Evolutionary conservation across 148 eudicot species (phyloP).

Genomic region (Bassia scoparia): DNA sequence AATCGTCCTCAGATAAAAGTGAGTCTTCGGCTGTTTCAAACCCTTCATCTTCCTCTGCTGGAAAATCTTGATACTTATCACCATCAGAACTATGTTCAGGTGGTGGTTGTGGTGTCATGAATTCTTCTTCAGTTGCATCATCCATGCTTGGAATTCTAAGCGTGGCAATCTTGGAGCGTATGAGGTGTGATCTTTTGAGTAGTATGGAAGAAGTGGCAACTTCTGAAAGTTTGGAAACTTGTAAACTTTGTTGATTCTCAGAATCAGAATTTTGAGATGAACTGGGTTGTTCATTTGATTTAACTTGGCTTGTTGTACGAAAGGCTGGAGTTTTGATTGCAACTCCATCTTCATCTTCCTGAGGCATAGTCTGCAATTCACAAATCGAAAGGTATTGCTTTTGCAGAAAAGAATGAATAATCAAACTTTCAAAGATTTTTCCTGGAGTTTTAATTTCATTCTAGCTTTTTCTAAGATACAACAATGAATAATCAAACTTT

Average conservation of each 20-base stretch:
- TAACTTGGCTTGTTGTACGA: neutral
- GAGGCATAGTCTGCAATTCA: constrained; percentile 43
- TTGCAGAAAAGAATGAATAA: too few species aligned
- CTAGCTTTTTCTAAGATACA: neutral
- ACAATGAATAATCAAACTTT: too few species aligned
- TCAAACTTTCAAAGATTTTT: too few species aligned
- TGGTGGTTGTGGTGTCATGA: constrained; percentile 31
- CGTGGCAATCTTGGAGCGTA: constrained; percentile 37
- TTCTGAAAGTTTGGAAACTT: constrained; percentile 27
- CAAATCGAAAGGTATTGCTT: neutral
- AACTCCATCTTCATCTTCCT: constrained; percentile 47
- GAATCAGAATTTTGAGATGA: constrained; percentile 21
- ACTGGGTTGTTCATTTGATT: constrained; percentile 24
- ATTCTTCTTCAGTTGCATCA: constrained; percentile 35
- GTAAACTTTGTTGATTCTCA: constrained; percentile 20
- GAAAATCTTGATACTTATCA: constrained; percentile 11
- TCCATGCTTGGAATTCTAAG: constrained; percentile 46
- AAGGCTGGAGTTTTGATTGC: constrained; percentile 13
- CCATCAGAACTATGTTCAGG: constrained; percentile 15
- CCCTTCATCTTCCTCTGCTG: constrained; percentile 35
- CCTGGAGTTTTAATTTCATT: too few species aligned
- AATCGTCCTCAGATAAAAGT: constrained; percentile 43
- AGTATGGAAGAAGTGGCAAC: constrained; percentile 22
- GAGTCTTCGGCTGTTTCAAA: constrained; percentile 64
- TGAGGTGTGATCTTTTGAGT: constrained; percentile 37